Conservation (phyloP, 2,329 filamentous ascomycete genomes). For the Fusarium tuaranense region DNA sequence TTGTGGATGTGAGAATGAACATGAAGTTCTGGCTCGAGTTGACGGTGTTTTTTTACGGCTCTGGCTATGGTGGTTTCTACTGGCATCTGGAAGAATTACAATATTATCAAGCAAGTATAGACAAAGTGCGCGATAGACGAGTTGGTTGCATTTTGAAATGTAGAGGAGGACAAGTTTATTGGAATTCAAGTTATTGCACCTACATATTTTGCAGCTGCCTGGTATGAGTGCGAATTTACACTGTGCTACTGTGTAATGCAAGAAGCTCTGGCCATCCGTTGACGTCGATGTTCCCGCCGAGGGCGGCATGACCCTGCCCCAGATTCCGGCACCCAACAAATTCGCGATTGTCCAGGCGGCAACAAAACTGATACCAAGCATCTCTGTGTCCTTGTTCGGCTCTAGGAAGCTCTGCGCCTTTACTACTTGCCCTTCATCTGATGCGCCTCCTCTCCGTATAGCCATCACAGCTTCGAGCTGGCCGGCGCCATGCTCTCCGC, state of each 20-base stretch:
- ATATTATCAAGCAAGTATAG: constrained; percentile 25
- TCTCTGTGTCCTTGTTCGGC: neutral
- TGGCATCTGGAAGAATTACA: constrained; percentile 6
- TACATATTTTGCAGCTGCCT: neutral
- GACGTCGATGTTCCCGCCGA: constrained; percentile 45
- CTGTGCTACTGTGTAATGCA: constrained; percentile 40
- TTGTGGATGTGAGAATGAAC: neutral
- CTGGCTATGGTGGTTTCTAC: constrained; percentile 1
- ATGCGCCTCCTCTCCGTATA: constrained; percentile 48
- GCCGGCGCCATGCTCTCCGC: constrained; percentile 87
- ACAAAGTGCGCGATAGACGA: constrained; percentile 32
- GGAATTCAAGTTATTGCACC: neutral
- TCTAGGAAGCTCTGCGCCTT: neutral
- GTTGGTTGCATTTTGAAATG: constrained; percentile 3
- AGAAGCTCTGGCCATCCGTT: constrained; percentile 45
- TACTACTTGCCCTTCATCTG: constrained; percentile 31
- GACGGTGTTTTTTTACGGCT: constrained; percentile 3
- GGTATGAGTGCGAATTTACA: constrained; percentile 27
- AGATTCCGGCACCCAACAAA: constrained; percentile 23
- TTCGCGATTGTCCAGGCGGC: constrained; percentile 6
- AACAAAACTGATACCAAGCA: constrained; percentile 12
- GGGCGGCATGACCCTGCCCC: constrained; percentile 33
- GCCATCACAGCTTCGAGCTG: constrained; percentile 54
- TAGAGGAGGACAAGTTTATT: neutral
- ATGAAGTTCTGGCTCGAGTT: neutral